Evolutionary conservation across 164 flowering plant genomes (phyloP).

Genomic region (Hamamelis virginiana): DNA sequence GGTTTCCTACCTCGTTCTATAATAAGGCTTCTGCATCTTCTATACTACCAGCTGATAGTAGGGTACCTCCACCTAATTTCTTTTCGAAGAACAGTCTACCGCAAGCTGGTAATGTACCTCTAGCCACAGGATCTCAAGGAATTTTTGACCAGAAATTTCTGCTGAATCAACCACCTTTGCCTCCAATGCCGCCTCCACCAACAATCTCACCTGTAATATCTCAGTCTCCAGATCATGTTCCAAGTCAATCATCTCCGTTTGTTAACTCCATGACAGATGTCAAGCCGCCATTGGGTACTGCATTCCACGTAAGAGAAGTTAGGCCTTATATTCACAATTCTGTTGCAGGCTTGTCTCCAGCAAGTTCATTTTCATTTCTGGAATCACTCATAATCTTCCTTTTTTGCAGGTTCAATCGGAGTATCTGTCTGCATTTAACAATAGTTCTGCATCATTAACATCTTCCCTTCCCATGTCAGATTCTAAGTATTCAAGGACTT

Average conservation of each 20-base stretch:
- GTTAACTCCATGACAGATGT: slow-evolving; percentile 39
- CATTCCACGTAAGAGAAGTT: slow-evolving; percentile 44
- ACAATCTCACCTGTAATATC: slow-evolving; percentile 48
- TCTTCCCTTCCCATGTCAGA: slow-evolving; percentile 42
- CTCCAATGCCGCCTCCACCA: slow-evolving; percentile 83
- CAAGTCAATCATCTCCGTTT: slow-evolving; percentile 49
- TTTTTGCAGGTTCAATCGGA: slow-evolving; percentile 59
- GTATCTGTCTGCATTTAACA: slow-evolving; percentile 34
- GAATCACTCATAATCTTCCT: background rate
- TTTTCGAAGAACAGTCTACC: slow-evolving; percentile 44
- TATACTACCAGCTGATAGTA: slow-evolving; percentile 41
- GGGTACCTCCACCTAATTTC: slow-evolving; percentile 42
- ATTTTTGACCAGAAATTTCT: slow-evolving; percentile 55
- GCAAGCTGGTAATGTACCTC: slow-evolving; percentile 29
- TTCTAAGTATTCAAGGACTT: slow-evolving; percentile 44
- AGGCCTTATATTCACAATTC: background rate
- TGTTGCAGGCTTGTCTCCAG: slow-evolving; percentile 5
- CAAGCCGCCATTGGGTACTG: slow-evolving; percentile 37
- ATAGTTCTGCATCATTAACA: slow-evolving; percentile 30
- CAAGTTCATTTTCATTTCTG: slow-evolving; percentile 11
- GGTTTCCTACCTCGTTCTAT: slow-evolving; percentile 35
- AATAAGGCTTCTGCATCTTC: slow-evolving; percentile 37
- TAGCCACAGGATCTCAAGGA: slow-evolving; percentile 52
- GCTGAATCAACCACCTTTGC: slow-evolving; percentile 78
- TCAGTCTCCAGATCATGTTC: slow-evolving; percentile 43